phyloP scores from a whole-genome alignment of 345 rosid species.

The Firmiana major region DNA sequence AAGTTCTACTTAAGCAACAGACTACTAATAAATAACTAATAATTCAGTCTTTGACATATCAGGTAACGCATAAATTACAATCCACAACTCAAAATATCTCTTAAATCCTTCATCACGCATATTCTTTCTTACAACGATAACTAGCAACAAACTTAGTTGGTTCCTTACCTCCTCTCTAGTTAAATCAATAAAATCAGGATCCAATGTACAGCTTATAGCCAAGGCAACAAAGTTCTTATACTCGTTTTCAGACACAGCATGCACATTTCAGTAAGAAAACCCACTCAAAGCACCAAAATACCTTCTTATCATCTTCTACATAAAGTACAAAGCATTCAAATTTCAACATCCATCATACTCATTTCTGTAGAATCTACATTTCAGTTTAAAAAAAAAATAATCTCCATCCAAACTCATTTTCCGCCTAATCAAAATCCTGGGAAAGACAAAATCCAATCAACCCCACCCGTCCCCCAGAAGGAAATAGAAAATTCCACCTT shows the following conservation, averaged over 20 bases:
- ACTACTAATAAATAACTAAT: neutral
- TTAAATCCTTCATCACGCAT: neutral
- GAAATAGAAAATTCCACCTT: neutral
- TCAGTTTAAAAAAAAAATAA: too few relatives aligned
- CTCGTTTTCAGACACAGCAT: neutral
- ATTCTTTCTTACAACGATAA: neutral
- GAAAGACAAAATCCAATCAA: neutral
- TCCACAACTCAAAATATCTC: neutral
- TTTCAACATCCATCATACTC: neutral
- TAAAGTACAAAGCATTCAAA: neutral
- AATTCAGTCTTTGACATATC: neutral
- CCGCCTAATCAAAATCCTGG: neutral
- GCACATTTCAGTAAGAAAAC: neutral
- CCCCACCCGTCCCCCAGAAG: neutral
- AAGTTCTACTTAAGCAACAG: neutral
- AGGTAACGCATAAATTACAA: neutral
- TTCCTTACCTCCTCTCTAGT: neutral
- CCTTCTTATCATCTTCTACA: neutral
- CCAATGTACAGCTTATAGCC: neutral
- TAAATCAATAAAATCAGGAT: neutral
- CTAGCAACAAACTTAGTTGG: neutral
- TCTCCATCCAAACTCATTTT: neutral
- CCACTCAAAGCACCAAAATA: neutral
- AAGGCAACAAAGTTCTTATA: neutral
- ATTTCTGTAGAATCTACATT: neutral